phyloP scores from a whole-genome alignment of 441 rosid genomes.

The Gossypium schwendimanii region DNA sequence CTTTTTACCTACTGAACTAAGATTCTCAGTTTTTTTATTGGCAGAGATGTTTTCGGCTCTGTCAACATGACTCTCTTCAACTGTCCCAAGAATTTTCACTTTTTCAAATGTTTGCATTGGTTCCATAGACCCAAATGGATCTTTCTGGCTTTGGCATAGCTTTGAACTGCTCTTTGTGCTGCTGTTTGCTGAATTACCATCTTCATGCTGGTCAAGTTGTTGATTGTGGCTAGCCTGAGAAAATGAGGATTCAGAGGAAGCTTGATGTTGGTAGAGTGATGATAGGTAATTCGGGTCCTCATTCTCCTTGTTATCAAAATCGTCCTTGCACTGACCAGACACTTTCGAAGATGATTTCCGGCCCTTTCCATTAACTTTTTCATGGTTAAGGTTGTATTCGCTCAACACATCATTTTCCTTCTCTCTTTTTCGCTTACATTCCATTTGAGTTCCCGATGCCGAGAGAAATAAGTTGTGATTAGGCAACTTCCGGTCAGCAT shows the following conservation, averaged over 20 bases:
- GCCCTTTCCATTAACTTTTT: constrained; percentile 16
- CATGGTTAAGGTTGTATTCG: constrained; percentile 1
- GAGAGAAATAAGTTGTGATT: constrained; percentile 4
- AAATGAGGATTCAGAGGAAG: constrained; percentile 11
- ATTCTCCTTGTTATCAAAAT: constrained; percentile 15
- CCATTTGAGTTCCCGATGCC: constrained; percentile 4
- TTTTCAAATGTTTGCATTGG: constrained; percentile 1
- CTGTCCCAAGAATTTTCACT: background rate
- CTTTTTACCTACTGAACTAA: constrained; percentile 25
- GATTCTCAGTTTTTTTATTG: constrained; percentile 16
- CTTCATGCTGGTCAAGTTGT: constrained; percentile 11
- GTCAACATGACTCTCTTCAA: constrained; percentile 5
- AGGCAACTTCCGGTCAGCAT: constrained; percentile 11
- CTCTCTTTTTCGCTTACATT: constrained; percentile 27
- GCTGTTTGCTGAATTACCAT: constrained; percentile 5
- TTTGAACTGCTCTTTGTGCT: background rate
- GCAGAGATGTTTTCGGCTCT: constrained; percentile 8
- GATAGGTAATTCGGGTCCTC: constrained; percentile 7
- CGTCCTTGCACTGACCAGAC: constrained; percentile 23
- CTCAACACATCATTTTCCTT: constrained; percentile 9
- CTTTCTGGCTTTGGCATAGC: constrained; percentile 4
- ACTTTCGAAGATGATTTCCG: constrained; percentile 33
- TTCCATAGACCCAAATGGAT: constrained; percentile 1
- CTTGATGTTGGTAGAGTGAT: background rate
- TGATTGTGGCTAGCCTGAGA: constrained; percentile 3